Evolutionary conservation across 2,329 filamentous ascomycete genomes (phyloP).

Genomic region (Myriosclerotinia scirpicola): DNA sequence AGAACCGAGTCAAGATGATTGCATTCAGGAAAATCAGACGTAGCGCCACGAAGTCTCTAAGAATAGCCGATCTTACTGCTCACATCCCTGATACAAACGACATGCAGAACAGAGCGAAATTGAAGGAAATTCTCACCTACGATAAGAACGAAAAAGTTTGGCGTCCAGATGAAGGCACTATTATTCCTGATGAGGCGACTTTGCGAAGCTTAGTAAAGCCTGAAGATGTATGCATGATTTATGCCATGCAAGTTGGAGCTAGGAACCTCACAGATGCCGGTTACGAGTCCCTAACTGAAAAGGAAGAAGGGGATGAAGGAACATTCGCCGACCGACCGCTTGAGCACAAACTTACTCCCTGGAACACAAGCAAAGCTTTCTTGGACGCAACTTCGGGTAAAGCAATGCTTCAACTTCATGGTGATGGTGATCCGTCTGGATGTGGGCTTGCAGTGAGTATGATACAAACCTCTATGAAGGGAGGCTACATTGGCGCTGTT

Average conservation of each 20-base stretch:
- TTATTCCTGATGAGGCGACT: conserved; percentile 74
- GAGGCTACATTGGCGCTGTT: conserved; percentile 83
- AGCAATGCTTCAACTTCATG: conserved; percentile 93
- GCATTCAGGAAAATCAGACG: conserved; percentile 85
- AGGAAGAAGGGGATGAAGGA: conserved; percentile 52
- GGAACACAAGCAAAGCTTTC: conserved; percentile 97
- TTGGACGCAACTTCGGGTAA: conserved; percentile 91
- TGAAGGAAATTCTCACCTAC: conserved; percentile 94
- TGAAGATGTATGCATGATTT: conserved; percentile 90
- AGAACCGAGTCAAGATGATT: conserved; percentile 95
- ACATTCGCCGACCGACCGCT: conserved; percentile 59
- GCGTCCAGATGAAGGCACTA: conserved; percentile 72
- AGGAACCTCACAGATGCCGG: conserved; percentile 90
- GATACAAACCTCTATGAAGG: conserved; percentile 98
- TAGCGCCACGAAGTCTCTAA: conserved; percentile 66
- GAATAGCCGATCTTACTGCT: conserved; percentile 81
- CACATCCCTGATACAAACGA: conserved; percentile 93
- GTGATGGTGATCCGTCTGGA: conserved; percentile 90
- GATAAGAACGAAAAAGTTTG: conserved; percentile 82
- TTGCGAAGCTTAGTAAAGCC: conserved; percentile 89
- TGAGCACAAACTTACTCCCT: conserved; percentile 87
- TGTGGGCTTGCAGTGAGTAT: conserved; percentile 95
- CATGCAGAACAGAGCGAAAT: conserved; percentile 92
- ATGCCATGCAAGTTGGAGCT: conserved; percentile 94
- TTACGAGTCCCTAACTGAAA: conserved; percentile 70